Base-by-base conservation (phyloP, 176 grass and related monocot species). In the Oropetium thomaeum region DNA sequence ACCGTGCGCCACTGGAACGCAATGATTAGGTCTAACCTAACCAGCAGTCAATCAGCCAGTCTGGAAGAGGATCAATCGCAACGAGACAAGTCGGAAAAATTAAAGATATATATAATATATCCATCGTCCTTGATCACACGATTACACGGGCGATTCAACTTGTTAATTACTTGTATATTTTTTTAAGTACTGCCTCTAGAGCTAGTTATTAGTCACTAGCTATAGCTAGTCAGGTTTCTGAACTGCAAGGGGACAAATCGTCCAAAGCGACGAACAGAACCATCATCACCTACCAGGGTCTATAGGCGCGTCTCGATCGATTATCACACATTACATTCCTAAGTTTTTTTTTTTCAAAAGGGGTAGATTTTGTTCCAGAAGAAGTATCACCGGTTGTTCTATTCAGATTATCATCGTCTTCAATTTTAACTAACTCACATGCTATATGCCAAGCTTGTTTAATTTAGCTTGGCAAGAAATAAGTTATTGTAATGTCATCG, bases 211-310 rank as follows among this genome's bases (percentile, higher is more conserved):
- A 58, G 75, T n/a, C n/a, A n/a, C n/a, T n/a, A n/a, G n/a, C n/a
- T n/a, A n/a, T n/a, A n/a, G n/a, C n/a, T n/a, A n/a, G n/a, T 83
- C 54, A 62, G 78, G 68, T 28, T 26, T 53, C 61, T 76, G 76
- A 43, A 85, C 69, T 74, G 76, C 83, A 61, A 76, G 83, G 82
- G 37, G 82, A 78, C 82, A 84, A 22, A 78, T 49, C 22, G 75
- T 79, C 83, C 83, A 85, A 79, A 73, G 67, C 76, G 30, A 73
- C 73, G 23, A 85, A 27, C 33, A 67, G 12, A 40, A 74, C 40
- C 62, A 85, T 85, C 61, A 85, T 85, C 83, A 3, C 41, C 60
- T 20, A 68, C 83, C 51, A 67, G 78, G 42, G n/a, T n/a, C 33
- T 22, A 76, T 69, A 59, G 10, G n/a, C 48, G 20, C n/a, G 7